Evolutionary conservation across 2,329 filamentous ascomycete species (phyloP).

Genomic region (Calonectria naviculata): DNA sequence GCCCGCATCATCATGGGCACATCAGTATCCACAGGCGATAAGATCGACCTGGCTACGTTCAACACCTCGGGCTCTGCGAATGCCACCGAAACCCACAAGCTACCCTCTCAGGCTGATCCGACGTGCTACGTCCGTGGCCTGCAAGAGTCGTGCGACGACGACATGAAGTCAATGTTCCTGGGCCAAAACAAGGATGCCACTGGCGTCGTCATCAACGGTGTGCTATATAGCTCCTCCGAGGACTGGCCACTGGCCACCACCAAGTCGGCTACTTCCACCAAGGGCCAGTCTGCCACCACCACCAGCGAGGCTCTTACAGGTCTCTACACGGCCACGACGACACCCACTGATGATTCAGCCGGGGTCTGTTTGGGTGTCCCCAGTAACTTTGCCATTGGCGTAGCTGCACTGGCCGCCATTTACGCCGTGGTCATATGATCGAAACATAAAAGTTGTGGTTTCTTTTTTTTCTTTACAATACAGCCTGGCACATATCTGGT

Average conservation of each 20-base stretch:
- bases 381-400: conserved; percentile 14
- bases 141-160: conserved; percentile 60
- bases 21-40: conserved; percentile 66
- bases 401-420: conserved; percentile 25
- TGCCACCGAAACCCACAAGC: conserved; percentile 65
- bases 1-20: conserved; percentile 67
- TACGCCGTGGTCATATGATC: not conserved
- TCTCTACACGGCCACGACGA: conserved; percentile 49
- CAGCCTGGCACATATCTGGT: not conserved
- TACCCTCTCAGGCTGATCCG: conserved; percentile 58
- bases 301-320: conserved; percentile 45
- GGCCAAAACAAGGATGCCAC: conserved; percentile 55
- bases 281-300: conserved; percentile 25
- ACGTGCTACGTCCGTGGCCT: conserved; percentile 72
- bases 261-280: conserved; percentile 36
- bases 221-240: conserved; percentile 58
- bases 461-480: not conserved
- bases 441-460: not conserved
- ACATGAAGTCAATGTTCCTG: conserved; percentile 55
- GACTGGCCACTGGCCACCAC: conserved; percentile 55
- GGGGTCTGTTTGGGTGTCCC: conserved; percentile 10
- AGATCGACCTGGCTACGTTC: conserved; percentile 63
- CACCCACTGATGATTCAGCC: conserved; percentile 36
- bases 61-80: conserved; percentile 67
- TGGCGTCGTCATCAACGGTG: conserved; percentile 70